Evolutionary conservation across 2,329 filamentous ascomycete genomes (phyloP).

Genomic region (Neopestalotiopsis sp.): DNA sequence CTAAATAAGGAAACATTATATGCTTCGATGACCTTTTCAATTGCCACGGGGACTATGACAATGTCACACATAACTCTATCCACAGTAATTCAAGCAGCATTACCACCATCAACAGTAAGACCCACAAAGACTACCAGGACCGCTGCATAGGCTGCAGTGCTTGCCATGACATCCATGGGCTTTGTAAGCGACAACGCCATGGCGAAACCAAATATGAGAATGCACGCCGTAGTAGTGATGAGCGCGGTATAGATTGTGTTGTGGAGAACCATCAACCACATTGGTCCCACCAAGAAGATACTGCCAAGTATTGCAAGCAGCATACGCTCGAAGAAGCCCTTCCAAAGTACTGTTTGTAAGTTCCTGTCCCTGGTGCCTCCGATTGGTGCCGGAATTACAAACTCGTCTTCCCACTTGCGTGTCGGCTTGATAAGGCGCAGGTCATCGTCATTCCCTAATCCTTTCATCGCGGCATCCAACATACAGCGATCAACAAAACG

Average conservation of each 20-base stretch:
- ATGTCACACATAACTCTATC: background rate
- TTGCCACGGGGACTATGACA: too few relatives aligned
- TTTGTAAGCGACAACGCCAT: constrained; percentile 24
- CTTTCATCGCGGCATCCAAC: constrained; percentile 7
- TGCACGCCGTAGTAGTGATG: constrained; percentile 25
- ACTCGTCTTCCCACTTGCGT: background rate
- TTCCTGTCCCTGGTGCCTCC: too few relatives aligned
- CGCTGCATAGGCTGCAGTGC: constrained; percentile 26
- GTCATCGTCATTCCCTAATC: too few relatives aligned
- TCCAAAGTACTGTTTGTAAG: too few relatives aligned
- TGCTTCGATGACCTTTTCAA: background rate
- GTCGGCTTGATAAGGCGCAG: too few relatives aligned
- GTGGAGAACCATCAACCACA: constrained; percentile 31
- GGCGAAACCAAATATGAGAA: constrained; percentile 24
- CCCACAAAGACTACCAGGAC: constrained; percentile 27
- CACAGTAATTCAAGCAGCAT: background rate
- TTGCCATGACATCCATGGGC: constrained; percentile 25
- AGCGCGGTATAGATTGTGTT: constrained; percentile 18
- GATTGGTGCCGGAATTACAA: too few relatives aligned
- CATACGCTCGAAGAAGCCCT: constrained; percentile 17
- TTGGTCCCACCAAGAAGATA: constrained; percentile 27
- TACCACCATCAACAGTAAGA: background rate
- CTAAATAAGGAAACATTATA: too few relatives aligned
- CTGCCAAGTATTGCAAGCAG: constrained; percentile 19
- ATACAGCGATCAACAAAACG: constrained; percentile 21